Evolutionary conservation across 371 early-diverging fungal species (phyloP), one percentile per base, ranked within the genome.

Genomic region (Mortierella sp.): DNA sequence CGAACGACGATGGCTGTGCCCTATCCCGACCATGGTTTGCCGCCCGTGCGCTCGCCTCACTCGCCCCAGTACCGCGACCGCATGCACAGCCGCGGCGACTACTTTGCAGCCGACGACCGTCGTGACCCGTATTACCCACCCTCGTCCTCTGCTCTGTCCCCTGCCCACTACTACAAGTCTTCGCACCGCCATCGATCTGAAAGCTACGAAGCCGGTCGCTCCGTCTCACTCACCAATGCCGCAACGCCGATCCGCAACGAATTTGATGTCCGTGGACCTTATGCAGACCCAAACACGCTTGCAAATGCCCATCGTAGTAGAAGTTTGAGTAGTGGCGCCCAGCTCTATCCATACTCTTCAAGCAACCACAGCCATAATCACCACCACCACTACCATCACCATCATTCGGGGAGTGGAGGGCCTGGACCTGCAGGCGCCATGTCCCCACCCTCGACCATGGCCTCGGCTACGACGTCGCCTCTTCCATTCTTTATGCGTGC

Each of bases 271-370:
- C 28, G 23, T 46, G 29, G 62, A 47, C 28, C 58, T 4, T 60
- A 23, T 25, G 50, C 66, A 57, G 75, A 75, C 26, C 43, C 70
- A 55, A 26, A 57, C n/a, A 57, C 30, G 57, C 26, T 57, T n/a
- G 63, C 75, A 11, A 75, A 67, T 64, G 70, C 75, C 15, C 75
- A 75, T 18, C 62, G 75, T 29, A 75, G 70, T 30, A 70, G 75
- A 15, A 66, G 66, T 50, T 50, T 75, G 64, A 75, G 75, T 57
- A 70, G 70, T 23, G 71, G 75, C 19, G 75, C 75, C 29, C 75
- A 75, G 29, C 55, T 75, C 18, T 75, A 75, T 46, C 70, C 75
- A 25, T 74, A 74, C 50, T 59, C 57, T 11, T 18, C 23, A 19
- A 15, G 16, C 11, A 3, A n/a, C 30, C 57, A 57, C 16, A 16